Conservation (phyloP, 2,329 filamentous ascomycete genomes). For the Pseudogymnoascus sp. region DNA sequence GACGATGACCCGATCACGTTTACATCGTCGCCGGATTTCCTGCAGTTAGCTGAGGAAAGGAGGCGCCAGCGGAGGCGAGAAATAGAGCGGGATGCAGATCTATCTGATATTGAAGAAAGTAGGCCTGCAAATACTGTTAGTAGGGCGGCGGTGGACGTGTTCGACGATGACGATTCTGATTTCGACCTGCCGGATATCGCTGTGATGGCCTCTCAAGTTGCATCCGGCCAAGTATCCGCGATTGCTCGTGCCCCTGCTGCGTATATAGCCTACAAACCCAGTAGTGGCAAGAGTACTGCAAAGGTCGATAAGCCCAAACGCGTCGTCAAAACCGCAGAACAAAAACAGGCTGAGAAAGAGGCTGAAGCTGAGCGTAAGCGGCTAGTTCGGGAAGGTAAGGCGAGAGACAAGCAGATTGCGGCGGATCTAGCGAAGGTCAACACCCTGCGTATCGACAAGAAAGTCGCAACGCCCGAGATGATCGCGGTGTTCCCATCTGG, state of each 20-base stretch:
- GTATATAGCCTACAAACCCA: conserved; percentile 16
- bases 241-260: conserved; percentile 6
- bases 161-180: conserved; percentile 15
- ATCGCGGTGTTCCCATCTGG: conserved; percentile 61
- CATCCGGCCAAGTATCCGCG: not conserved
- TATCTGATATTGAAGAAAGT: conserved; percentile 11
- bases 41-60: conserved; percentile 16
- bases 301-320: conserved; percentile 13
- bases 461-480: conserved; percentile 68
- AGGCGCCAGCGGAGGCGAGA: conserved; percentile 10
- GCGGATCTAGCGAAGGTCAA: conserved; percentile 67
- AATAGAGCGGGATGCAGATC: conserved; percentile 11
- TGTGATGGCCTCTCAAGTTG: conserved; percentile 9
- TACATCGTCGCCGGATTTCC: conserved; percentile 26
- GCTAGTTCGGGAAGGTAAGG: conserved; percentile 54
- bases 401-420: conserved; percentile 55
- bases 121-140: not conserved
- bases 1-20: conserved; percentile 23
- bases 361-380: conserved; percentile 50
- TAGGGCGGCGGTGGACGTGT: not conserved
- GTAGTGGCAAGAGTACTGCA: conserved; percentile 16
- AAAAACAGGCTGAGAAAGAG: conserved; percentile 19
- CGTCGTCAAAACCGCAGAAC: not conserved
- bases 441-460: conserved; percentile 66
- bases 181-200: conserved; percentile 16